Conservation (phyloP, 768 basidiomycete species). For the Termitomyces sp. region DNA sequence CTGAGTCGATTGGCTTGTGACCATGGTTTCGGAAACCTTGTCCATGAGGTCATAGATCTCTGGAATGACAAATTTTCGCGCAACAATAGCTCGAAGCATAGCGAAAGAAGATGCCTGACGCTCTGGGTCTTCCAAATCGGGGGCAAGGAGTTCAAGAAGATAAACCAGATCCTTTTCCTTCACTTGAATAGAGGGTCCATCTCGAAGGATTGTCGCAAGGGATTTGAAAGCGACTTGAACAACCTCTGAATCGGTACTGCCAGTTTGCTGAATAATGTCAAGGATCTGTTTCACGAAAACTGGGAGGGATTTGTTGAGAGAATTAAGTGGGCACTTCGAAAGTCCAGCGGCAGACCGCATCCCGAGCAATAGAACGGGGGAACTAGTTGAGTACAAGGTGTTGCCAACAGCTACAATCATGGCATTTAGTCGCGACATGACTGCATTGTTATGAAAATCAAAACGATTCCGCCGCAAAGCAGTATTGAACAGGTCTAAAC, state of each 20-base stretch:
- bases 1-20: constrained; percentile 86
- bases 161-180: constrained; percentile 88
- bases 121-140: constrained; percentile 86
- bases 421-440: constrained; percentile 80
- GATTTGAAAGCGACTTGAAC: constrained; percentile 87
- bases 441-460: constrained; percentile 71
- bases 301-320: constrained; percentile 70
- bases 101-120: constrained; percentile 86
- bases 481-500: constrained; percentile 86
- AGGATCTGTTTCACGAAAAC: constrained; percentile 84
- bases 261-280: constrained; percentile 74
- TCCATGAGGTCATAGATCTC: constrained; percentile 99
- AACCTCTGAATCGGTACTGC: constrained; percentile 86
- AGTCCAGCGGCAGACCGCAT: constrained; percentile 80
- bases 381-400: constrained; percentile 81
- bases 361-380: constrained; percentile 69
- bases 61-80: constrained; percentile 87
- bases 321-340: constrained; percentile 78
- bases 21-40: constrained; percentile 84
- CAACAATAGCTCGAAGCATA: constrained; percentile 86
- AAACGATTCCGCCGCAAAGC: constrained; percentile 85
- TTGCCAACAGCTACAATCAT: constrained; percentile 89
- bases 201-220: constrained; percentile 85
- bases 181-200: constrained; percentile 74
- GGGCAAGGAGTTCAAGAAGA: constrained; percentile 79